phyloP scores from a whole-genome alignment of 2,329 filamentous ascomycete species.

The Fusarium sp. region DNA sequence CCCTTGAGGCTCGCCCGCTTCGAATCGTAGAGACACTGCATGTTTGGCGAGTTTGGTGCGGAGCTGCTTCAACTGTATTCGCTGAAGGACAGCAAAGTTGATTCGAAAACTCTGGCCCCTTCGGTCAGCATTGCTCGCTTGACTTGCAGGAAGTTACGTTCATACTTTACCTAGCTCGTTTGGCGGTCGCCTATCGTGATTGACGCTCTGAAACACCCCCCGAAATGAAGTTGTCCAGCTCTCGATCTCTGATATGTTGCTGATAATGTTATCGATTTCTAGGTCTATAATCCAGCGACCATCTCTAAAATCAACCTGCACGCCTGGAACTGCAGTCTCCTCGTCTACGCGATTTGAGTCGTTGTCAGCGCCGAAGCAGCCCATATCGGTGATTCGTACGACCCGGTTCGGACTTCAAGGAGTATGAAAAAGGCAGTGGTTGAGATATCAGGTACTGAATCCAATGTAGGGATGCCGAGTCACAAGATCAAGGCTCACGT shows the following conservation, averaged over 20 bases:
- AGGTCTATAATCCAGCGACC: not conserved
- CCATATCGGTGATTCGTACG: not conserved
- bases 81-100: not conserved
- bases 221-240: not conserved
- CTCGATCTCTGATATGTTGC: not conserved
- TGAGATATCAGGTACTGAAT: not conserved
- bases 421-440: rapidly evolving
- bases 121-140: not conserved
- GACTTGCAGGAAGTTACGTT: rapidly evolving
- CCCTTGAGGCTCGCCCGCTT: not conserved
- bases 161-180: not conserved
- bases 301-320: not conserved
- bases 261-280: not conserved
- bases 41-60: not conserved
- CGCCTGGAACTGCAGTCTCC: not conserved
- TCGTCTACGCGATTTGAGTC: not conserved
- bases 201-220: rapidly evolving
- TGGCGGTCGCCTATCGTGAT: too few species aligned
- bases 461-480: not conserved
- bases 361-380: not conserved
- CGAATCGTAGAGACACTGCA: not conserved
- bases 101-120: not conserved
- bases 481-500: not conserved
- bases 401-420: rapidly evolving
- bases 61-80: not conserved